Evolutionary conservation across 108 stramenopile genomes (phyloP), one percentile per base, ranked within the genome.

Genomic region (Skeletonema potamos): DNA sequence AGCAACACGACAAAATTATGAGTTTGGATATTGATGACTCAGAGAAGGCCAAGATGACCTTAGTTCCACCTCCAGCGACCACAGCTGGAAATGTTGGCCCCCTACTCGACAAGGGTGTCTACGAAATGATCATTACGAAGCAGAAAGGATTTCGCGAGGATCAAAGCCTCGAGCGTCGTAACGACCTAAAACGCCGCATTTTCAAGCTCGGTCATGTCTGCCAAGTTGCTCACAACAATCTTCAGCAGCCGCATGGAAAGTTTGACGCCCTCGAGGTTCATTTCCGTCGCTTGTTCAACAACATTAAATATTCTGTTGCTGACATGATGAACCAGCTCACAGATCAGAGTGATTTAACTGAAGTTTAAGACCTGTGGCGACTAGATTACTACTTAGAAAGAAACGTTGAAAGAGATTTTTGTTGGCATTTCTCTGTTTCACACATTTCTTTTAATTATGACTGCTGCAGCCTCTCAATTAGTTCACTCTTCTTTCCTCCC

Each of bases 291-390:
- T 77, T 92, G 86, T 96, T 96, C 81, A 86, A 72, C 70, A 92
- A 92, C 79, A 89, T 92, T 60, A 92, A 91, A 68, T 96, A 93
- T 72, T 91, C 91, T 83, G 89, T 96, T 30, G 85, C 86, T 22
- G 94, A 96, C 56, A 96, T 96, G 92, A 96, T 96, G 95, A 89
- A 76, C 29, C 95, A 96, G 66, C 76, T 96, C 39, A 92, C 92
- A 5, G 91, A 96, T 70, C 92, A 93, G 72, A 82, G 77, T 34
- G 95, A 96, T 74, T 72, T 92, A 33, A 94, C 93, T 36, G 89
- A 90, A 51, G 82, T 94, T 29, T 94, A 85, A 85, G 9, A 6
- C 6, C 17, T 46, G 65, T 3, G 10, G 15, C 34, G 9, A 36
- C 30, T 32, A 27, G 27, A 39, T 29, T 69, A 13, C 18, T 33